phyloP scores from a whole-genome alignment of 176 grass and related monocot species.

The Hordeum marinum region DNA sequence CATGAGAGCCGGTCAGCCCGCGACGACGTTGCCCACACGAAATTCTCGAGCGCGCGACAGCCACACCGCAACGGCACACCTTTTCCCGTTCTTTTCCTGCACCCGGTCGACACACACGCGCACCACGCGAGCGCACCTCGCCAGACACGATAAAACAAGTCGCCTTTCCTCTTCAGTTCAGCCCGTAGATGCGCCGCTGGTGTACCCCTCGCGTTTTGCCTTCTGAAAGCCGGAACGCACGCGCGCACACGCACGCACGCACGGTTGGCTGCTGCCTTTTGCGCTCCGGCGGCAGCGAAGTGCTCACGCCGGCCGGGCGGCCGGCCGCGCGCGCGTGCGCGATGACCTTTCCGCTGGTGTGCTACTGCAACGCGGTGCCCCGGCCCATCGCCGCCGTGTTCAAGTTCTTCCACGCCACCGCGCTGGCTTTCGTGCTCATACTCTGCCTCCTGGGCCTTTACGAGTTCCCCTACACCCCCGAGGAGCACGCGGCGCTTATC shows the following conservation, averaged over 20 bases:
- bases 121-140: neutral
- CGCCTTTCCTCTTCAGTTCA: neutral
- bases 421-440: slow-evolving; percentile 7
- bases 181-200: neutral
- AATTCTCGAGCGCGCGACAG: slow-evolving; percentile 14
- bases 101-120: neutral
- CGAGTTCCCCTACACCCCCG: slow-evolving; percentile 33
- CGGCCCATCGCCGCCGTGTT: slow-evolving; percentile 48
- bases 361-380: slow-evolving; percentile 54
- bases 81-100: neutral
- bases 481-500: slow-evolving; percentile 19
- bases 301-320: neutral
- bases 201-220: neutral
- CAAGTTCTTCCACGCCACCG: slow-evolving; percentile 38
- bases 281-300: neutral
- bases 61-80: neutral
- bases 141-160: neutral
- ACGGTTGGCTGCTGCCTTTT: neutral
- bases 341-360: slow-evolving; percentile 74
- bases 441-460: slow-evolving; percentile 49
- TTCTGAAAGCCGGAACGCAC: neutral
- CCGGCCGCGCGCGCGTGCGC: neutral
- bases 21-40: neutral
- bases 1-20: neutral
- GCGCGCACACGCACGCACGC: neutral